A percentile compares a stretch with the other conserved stretches of the same genome.
Evolutionary conservation across 164 flowering plant genomes (phyloP).

Genomic region (Umbellularia californica): DNA sequence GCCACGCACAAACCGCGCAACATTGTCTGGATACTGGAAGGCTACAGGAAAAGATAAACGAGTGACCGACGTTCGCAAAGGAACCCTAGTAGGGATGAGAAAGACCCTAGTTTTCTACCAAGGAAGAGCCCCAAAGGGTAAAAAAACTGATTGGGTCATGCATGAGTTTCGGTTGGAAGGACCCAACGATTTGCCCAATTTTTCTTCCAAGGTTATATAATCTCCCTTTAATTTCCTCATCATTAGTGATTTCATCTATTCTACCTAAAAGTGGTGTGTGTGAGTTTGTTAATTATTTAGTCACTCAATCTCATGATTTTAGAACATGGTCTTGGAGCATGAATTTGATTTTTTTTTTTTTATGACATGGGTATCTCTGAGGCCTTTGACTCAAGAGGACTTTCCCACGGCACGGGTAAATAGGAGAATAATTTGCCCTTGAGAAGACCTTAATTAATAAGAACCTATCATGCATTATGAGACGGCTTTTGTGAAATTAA

Average conservation of each 20-base stretch:
- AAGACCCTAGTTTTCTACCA: slow-evolving; percentile 75
- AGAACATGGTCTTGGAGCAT: not conserved
- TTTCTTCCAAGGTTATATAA: slow-evolving; percentile 12
- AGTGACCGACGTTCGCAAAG: slow-evolving; percentile 22
- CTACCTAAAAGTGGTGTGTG: too few relatives aligned
- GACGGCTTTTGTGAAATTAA: not conserved
- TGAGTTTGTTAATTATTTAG: not conserved
- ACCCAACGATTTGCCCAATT: slow-evolving; percentile 57
- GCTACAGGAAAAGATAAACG: slow-evolving; percentile 79
- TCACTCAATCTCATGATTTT: not conserved
- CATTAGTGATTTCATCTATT: too few relatives aligned
- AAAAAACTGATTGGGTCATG: slow-evolving; percentile 79
- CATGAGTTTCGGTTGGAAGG: slow-evolving; percentile 74
- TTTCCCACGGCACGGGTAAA: not conserved
- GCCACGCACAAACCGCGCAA: slow-evolving; percentile 65
- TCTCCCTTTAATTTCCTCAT: not conserved
- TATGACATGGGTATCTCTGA: too few relatives aligned
- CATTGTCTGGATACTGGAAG: slow-evolving; percentile 73
- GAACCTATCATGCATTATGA: not conserved
- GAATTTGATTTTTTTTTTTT: not conserved
- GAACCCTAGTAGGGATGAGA: slow-evolving; percentile 71
- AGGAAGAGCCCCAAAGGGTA: slow-evolving; percentile 78
- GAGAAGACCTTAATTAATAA: not conserved
- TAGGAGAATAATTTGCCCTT: not conserved
- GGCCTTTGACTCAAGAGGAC: not conserved